These are phyloP conservation scores for Beauveria sp. DNA, from an alignment of 2,329 filamentous ascomycete species.

Conservation along the genomic window DNA sequence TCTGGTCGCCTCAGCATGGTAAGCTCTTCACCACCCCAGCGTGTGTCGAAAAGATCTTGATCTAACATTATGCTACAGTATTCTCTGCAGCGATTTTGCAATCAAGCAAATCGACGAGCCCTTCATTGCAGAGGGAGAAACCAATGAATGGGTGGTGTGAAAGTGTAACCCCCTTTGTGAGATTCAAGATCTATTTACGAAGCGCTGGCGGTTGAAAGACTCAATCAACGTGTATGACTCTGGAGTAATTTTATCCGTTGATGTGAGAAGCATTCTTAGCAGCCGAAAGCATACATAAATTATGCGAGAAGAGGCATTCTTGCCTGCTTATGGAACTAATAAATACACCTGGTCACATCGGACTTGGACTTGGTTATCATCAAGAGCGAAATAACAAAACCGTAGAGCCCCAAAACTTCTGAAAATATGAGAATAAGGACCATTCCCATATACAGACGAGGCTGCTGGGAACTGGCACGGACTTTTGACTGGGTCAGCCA, in stretches of 20 bases:
- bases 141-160: slow-evolving; percentile 71
- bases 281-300: neutral
- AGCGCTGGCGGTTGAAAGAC: neutral
- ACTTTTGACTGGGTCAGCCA: slow-evolving; percentile 20
- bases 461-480: slow-evolving; percentile 39
- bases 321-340: neutral
- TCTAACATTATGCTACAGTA: slow-evolving; percentile 44
- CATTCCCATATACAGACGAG: slow-evolving; percentile 39
- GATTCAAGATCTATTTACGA: neutral
- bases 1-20: slow-evolving; percentile 88
- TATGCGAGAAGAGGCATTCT: neutral
- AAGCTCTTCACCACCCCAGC: slow-evolving; percentile 22
- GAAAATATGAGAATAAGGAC: slow-evolving; percentile 41
- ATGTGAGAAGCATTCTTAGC: neutral
- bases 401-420: slow-evolving; percentile 38
- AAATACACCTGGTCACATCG: slow-evolving; percentile 29
- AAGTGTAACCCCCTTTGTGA: neutral
- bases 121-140: slow-evolving; percentile 70
- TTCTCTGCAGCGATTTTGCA: slow-evolving; percentile 88
- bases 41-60: neutral
- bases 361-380: slow-evolving; percentile 37
- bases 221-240: neutral
- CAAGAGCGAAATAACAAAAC: slow-evolving; percentile 40
- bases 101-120: slow-evolving; percentile 93
- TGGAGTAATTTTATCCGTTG: neutral